phyloP scores from a whole-genome alignment of 106 monocot genomes.

The Triglochin maritima region DNA sequence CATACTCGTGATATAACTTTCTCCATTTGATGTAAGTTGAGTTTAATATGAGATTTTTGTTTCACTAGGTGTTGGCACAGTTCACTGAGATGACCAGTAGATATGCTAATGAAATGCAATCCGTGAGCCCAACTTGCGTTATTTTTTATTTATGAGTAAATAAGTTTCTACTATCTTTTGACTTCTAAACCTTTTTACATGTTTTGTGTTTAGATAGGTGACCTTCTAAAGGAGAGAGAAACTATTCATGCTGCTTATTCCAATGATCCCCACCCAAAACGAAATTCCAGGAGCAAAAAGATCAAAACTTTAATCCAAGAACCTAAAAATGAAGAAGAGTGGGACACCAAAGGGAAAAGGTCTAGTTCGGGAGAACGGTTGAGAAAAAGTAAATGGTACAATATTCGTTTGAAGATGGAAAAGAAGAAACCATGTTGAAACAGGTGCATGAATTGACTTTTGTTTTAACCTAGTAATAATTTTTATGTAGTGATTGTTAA shows the following conservation, averaged over 20 bases:
- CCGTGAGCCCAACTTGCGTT: slow-evolving; percentile 35
- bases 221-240: slow-evolving; percentile 71
- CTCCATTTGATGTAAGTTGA: not conserved
- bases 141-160: not conserved
- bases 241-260: slow-evolving; percentile 79
- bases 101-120: slow-evolving; percentile 83
- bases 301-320: slow-evolving; percentile 30
- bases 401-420: slow-evolving; percentile 53
- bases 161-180: not conserved
- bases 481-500: too few species aligned
- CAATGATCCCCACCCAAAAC: slow-evolving; percentile 30
- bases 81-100: slow-evolving; percentile 91
- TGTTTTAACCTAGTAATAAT: too few species aligned
- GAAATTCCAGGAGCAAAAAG: slow-evolving; percentile 49
- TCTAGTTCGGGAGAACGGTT: slow-evolving; percentile 18
- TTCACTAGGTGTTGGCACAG: slow-evolving; percentile 57
- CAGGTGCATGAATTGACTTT: not conserved
- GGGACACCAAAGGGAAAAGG: slow-evolving; percentile 29
- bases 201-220: slow-evolving; percentile 52
- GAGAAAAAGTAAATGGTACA: slow-evolving; percentile 82
- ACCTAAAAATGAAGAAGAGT: slow-evolving; percentile 28
- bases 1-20: not conserved
- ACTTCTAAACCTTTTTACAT: not conserved
- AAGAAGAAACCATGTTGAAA: slow-evolving; percentile 65
- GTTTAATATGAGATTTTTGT: not conserved